phyloP scores from a whole-genome alignment of 2,329 filamentous ascomycete species.

The Nannizziopsis arthrosporioides region DNA sequence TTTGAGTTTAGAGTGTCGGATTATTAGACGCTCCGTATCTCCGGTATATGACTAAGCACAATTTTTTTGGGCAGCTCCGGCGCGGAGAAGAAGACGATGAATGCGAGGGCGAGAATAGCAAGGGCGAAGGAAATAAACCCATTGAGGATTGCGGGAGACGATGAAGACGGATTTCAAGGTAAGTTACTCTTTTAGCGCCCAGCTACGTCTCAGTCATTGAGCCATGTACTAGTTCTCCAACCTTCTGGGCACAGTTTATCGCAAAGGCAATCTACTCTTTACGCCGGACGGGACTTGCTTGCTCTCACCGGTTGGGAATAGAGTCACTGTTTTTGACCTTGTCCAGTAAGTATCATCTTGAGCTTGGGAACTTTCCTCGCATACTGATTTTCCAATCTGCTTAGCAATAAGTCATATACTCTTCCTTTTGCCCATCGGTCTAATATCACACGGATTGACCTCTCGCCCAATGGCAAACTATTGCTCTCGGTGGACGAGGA shows the following conservation, averaged over 20 bases:
- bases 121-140: background rate
- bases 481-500: constrained; percentile 89
- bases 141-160: constrained; percentile 19
- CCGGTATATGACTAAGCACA: constrained; percentile 1
- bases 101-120: background rate
- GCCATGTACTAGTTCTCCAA: constrained; percentile 71
- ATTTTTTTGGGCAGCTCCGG: constrained; percentile 10
- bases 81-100: constrained; percentile 1
- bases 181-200: constrained; percentile 12
- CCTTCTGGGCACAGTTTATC: constrained; percentile 93
- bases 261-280: constrained; percentile 93
- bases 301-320: constrained; percentile 90
- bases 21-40: constrained; percentile 16
- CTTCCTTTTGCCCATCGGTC: constrained; percentile 73
- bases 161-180: constrained; percentile 99
- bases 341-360: constrained; percentile 55
- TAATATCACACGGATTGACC: constrained; percentile 78
- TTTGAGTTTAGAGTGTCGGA: constrained; percentile 21
- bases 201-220: constrained; percentile 18
- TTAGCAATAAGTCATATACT: constrained; percentile 39
- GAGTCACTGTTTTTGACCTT: constrained; percentile 89
- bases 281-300: constrained; percentile 92
- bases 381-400: constrained; percentile 4
- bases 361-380: background rate
- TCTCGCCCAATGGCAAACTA: constrained; percentile 82